Conservation (phyloP, 139 green algal genomes). For the Medakamo hakoo region DNA sequence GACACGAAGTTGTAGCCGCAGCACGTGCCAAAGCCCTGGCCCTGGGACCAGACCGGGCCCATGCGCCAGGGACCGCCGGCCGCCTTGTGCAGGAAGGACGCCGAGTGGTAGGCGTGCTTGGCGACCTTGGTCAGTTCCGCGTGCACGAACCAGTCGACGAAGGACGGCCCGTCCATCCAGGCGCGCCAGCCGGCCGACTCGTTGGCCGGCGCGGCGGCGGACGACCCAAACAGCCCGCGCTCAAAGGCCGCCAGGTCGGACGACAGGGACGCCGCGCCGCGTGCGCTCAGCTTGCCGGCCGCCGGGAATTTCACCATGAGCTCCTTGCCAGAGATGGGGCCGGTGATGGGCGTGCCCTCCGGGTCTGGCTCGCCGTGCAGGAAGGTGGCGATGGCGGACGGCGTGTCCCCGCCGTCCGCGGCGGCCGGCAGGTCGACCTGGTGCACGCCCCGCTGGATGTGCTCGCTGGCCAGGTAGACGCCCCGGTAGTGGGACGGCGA, state of each 20-base stretch:
- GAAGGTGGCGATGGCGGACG: not conserved
- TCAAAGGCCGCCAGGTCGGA: not conserved
- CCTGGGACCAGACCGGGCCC: not conserved
- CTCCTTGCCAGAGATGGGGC: not conserved
- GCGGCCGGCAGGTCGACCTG: not conserved
- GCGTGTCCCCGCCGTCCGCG: too few species aligned
- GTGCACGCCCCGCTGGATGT: not conserved
- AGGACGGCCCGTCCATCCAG: not conserved
- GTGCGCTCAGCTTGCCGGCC: not conserved
- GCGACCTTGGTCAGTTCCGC: not conserved
- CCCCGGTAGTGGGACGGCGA: not conserved
- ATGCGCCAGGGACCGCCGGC: not conserved
- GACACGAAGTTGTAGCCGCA: constrained; percentile 60
- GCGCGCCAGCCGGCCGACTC: not conserved
- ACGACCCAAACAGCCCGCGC: not conserved
- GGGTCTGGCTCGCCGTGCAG: not conserved
- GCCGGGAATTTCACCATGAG: not conserved
- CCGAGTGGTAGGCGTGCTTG: not conserved
- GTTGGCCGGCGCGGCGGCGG: too few species aligned
- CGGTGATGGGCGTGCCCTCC: not conserved
- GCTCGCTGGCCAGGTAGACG: not conserved
- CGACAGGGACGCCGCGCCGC: too few species aligned
- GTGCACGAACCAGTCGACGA: not conserved
- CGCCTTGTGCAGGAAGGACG: not conserved
- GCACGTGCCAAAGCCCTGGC: constrained; percentile 55